These are phyloP conservation scores for Babesia caballi DNA, from an alignment of 169 alveolate species.

Conservation along the genomic window DNA sequence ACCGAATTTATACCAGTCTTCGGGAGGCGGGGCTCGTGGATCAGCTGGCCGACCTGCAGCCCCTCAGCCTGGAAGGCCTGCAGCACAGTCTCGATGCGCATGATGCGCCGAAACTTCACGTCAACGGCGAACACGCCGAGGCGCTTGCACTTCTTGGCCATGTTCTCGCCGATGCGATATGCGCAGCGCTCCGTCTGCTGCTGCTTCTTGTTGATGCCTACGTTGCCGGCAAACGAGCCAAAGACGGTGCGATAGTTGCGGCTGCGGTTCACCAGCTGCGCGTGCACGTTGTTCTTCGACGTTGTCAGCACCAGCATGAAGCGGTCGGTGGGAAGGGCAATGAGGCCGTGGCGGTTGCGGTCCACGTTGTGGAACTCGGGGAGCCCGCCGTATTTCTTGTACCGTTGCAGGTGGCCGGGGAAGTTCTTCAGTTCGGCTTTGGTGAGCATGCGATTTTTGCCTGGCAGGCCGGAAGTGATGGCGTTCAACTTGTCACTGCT, in stretches of 20 bases:
- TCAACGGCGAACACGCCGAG: constrained; percentile 80
- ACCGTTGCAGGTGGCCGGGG: constrained; percentile 58
- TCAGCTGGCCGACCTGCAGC: constrained; percentile 75
- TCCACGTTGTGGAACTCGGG: constrained; percentile 86
- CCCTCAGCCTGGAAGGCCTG: constrained; percentile 84
- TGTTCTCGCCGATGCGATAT: constrained; percentile 81
- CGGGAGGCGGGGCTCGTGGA: constrained; percentile 84
- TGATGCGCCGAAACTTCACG: constrained; percentile 78
- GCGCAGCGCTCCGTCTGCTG: constrained; percentile 83
- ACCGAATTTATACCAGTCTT: constrained; percentile 80
- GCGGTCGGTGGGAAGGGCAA: constrained; percentile 82
- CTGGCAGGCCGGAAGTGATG: constrained; percentile 12
- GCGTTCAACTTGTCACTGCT: constrained; percentile 6
- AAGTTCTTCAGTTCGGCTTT: constrained; percentile 60
- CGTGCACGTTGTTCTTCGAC: constrained; percentile 83
- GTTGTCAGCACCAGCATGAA: constrained; percentile 79
- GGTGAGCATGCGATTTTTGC: constrained; percentile 40
- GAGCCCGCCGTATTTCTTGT: constrained; percentile 61
- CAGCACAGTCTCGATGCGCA: constrained; percentile 78
- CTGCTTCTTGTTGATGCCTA: constrained; percentile 77
- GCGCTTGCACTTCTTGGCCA: constrained; percentile 84
- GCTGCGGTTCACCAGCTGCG: constrained; percentile 79
- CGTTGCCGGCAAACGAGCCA: constrained; percentile 83
- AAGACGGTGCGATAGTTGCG: constrained; percentile 76
- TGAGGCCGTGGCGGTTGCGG: constrained; percentile 77